These are phyloP conservation scores for Myxozyma monticola DNA, from an alignment of 805 yeast genomes.

Conservation along the genomic window DNA sequence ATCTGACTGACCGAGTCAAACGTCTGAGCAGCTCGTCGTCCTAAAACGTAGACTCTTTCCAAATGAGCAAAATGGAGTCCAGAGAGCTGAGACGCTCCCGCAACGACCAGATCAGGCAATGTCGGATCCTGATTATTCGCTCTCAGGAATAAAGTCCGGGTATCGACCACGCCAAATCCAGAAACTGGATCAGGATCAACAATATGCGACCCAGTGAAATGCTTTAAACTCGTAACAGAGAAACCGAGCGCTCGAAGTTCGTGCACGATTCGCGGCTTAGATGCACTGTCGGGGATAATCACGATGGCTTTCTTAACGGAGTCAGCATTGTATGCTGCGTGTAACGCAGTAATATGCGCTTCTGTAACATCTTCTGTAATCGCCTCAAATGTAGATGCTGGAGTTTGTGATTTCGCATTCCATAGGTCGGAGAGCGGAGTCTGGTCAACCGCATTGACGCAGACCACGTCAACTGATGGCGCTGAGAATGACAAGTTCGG, in stretches of 20 bases:
- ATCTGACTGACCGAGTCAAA: constrained; percentile 6
- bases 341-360: constrained; percentile 4
- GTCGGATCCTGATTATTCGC: not conserved
- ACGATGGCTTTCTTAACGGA: constrained; percentile 11
- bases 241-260: not conserved
- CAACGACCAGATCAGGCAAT: constrained; percentile 19
- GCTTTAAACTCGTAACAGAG: not conserved
- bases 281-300: constrained; percentile 16
- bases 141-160: constrained; percentile 5
- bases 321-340: not conserved
- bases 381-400: no score
- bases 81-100: constrained; percentile 9
- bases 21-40: constrained; percentile 4
- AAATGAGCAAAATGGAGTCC: constrained; percentile 28
- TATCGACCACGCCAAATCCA: constrained; percentile 8
- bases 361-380: constrained; percentile 5
- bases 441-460: no score
- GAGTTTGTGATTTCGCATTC: no score
- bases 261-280: constrained; percentile 7
- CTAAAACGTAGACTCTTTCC: constrained; percentile 23
- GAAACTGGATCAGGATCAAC: not conserved
- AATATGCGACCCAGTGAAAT: not conserved
- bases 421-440: no score
- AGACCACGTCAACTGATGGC: no score
- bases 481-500: no score